Base-by-base conservation (phyloP, 345 rosid genomes). In the Kandelia obovata region DNA sequence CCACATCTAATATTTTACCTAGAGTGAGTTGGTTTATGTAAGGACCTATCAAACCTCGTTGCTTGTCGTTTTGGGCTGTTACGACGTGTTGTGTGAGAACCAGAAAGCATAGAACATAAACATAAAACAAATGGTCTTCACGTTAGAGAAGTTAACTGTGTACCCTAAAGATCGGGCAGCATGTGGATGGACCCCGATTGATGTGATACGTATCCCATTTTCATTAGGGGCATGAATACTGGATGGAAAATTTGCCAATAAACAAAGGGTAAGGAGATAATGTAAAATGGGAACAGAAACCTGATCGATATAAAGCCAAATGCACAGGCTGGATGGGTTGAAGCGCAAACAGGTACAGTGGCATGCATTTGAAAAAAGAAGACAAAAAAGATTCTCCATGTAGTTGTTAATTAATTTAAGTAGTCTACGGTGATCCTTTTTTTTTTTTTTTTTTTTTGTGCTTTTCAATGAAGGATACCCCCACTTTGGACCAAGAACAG, bases 21-120 rank as follows among this genome's bases (percentile, higher is more conserved):
- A 31, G 73, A 68, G 67, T 77, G 75, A 68, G 81, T 81, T 79
- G 82, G 81, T 68, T 81, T 77, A 81, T 85, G 83, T 79, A 61
- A 65, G 72, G 68, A 83, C 84, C 81, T 71, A 47, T 75, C 62
- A 35, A 52, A 34, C 61, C 16, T 26, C 10, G 55, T 23, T 35
- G 47, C 27, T 56, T 20, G 28, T 43, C 46, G 37, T 34, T 7
- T 34, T 34, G 10, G 37, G 37, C 37, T 34, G 37, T 7, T 34
- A 7, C 60, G 74, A 65, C 53, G 61, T 55, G 64, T 27, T 55
- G 30, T 32, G 13, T 1, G 15, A 61, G 21, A 32, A 7, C 9
- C 37, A 7, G 37, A 34, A 7, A 34, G 37, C 37, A 47, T 64
- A 37, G 2, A 21, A 21, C 21, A 21, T 21, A 37, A 20, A 49